A percentile compares a stretch with the other conserved stretches of the same genome.
Evolutionary conservation across 2,329 filamentous ascomycete species (phyloP).

Genomic region (Scortechinia acanthostroma): DNA sequence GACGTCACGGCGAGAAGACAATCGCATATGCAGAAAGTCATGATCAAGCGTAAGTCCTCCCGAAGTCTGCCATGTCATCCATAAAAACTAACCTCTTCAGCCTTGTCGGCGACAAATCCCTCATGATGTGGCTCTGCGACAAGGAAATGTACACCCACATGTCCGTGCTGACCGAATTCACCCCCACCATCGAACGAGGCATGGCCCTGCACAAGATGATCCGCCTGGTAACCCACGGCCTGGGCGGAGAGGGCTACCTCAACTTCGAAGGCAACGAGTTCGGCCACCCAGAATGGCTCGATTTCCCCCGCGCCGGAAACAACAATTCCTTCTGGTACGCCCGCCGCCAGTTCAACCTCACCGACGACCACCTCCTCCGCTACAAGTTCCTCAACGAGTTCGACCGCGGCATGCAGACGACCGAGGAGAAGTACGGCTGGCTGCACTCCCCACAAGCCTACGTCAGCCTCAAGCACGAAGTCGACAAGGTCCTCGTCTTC

Average conservation of each 20-base stretch:
- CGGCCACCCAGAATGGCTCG: slow-evolving; percentile 96
- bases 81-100: slow-evolving; percentile 33
- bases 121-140: slow-evolving; percentile 98
- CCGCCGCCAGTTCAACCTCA: slow-evolving; percentile 84
- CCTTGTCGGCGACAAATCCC: slow-evolving; percentile 88
- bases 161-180: slow-evolving; percentile 78
- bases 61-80: background rate
- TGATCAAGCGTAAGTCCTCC: slow-evolving; percentile 77
- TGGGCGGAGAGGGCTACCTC: slow-evolving; percentile 93
- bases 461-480: slow-evolving; percentile 86
- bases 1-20: slow-evolving; percentile 92
- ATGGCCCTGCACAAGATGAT: slow-evolving; percentile 97
- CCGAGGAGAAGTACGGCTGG: slow-evolving; percentile 87
- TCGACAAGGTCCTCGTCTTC: slow-evolving; percentile 91
- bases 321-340: slow-evolving; percentile 91
- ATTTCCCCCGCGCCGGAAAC: slow-evolving; percentile 92
- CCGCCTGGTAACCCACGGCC: slow-evolving; percentile 78
- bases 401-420: slow-evolving; percentile 82
- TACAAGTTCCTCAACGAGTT: slow-evolving; percentile 92
- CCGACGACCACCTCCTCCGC: slow-evolving; percentile 76
- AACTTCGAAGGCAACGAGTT: slow-evolving; percentile 99
- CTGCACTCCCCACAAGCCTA: slow-evolving; percentile 79
- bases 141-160: slow-evolving; percentile 97
- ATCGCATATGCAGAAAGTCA: slow-evolving; percentile 97
- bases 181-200: slow-evolving; percentile 80